These are phyloP conservation scores for Schizochytrium sp. DNA, from an alignment of 108 stramenopile species.

Conservation along the genomic window DNA sequence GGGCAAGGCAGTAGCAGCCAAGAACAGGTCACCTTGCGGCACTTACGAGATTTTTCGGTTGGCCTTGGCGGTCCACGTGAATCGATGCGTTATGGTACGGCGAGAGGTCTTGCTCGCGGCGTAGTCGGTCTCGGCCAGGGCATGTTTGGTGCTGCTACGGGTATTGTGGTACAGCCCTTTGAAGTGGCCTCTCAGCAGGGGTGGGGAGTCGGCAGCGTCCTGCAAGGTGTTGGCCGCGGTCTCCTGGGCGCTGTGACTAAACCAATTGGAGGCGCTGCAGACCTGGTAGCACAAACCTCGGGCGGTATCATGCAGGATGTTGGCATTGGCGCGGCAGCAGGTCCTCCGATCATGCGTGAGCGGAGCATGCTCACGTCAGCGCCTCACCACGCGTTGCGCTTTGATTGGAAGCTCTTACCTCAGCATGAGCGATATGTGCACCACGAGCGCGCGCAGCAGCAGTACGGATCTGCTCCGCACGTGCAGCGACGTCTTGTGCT, in stretches of 20 bases:
- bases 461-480: neutral
- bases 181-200: neutral
- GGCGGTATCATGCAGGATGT: constrained; percentile 6
- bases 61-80: neutral
- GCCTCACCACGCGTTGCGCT: neutral
- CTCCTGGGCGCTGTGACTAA: neutral
- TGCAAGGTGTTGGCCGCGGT: neutral
- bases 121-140: neutral
- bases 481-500: neutral
- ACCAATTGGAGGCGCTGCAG: neutral
- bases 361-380: neutral
- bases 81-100: neutral
- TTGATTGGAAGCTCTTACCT: neutral
- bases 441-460: neutral
- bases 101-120: neutral
- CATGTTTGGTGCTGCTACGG: neutral
- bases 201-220: neutral
- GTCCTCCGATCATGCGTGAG: neutral
- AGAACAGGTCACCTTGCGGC: too few species aligned
- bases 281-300: constrained; percentile 10
- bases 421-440: neutral
- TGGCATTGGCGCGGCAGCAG: neutral
- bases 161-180: neutral
- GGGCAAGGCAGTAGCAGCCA: neutral
- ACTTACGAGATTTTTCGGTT: neutral